A percentile compares a stretch with the other conserved stretches of the same genome.
Conservation (phyloP, 495 filamentous ascomycete species). For the Penicillium steckii region DNA sequence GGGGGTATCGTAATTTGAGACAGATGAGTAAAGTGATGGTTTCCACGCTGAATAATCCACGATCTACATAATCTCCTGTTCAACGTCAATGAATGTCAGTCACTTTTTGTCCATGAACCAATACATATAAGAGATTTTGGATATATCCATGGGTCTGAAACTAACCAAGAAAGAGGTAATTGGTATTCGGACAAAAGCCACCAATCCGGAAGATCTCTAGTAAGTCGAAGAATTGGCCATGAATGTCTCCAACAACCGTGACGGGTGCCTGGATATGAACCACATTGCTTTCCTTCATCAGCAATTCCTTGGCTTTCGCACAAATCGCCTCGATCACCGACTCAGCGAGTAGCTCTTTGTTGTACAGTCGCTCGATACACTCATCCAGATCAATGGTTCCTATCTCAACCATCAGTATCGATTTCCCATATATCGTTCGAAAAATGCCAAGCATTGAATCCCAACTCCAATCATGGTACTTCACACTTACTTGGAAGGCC, state of each 20-base stretch:
- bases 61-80: conserved; percentile 93
- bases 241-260: conserved; percentile 98
- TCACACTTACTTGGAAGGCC: conserved; percentile 74
- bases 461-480: too few relatives aligned
- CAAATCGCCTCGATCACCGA: conserved; percentile 99
- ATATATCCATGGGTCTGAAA: neutral
- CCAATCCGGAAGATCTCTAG: conserved; percentile 99
- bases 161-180: conserved; percentile 94
- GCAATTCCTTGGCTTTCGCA: conserved; percentile 94
- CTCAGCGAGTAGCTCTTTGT: conserved; percentile 93
- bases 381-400: conserved; percentile 97
- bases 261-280: conserved; percentile 95
- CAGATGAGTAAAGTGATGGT: conserved; percentile 95
- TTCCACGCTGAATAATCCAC: conserved; percentile 94
- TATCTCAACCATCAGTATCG: conserved; percentile 31
- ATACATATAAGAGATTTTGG: too few relatives aligned
- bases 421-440: too few relatives aligned
- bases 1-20: conserved; percentile 88
- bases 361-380: conserved; percentile 93
- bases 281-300: conserved; percentile 99
- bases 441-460: too few relatives aligned
- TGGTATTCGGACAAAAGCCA: conserved; percentile 93
- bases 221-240: conserved; percentile 98
- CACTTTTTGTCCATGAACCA: too few relatives aligned
- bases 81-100: too few relatives aligned